Conservation (phyloP, 2,329 filamentous ascomycete genomes). For the Alternaria triticimaculans region DNA sequence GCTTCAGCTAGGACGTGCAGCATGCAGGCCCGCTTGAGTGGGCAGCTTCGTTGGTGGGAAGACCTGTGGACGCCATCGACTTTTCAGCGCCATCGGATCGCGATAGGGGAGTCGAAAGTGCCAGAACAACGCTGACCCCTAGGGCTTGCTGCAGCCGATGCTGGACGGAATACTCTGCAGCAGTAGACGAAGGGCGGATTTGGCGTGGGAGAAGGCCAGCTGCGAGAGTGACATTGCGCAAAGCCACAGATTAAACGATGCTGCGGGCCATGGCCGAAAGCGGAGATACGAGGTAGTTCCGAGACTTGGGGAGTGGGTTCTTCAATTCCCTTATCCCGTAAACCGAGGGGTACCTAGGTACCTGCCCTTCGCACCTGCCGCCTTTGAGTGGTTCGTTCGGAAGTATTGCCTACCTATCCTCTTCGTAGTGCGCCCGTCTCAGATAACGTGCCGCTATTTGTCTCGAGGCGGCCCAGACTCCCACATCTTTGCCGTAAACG, state of each 20-base stretch:
- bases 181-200: not conserved
- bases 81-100: conserved; percentile 34
- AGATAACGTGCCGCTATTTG: conserved; percentile 27
- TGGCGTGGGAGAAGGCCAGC: not conserved
- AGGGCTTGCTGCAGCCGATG: conserved; percentile 10
- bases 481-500: conserved; percentile 18
- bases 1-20: conserved; percentile 32
- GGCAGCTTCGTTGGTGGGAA: conserved; percentile 25
- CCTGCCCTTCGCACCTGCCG: conserved; percentile 34
- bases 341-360: conserved; percentile 30
- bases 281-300: conserved; percentile 25
- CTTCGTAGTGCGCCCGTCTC: conserved; percentile 18
- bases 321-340: conserved; percentile 20
- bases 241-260: not conserved
- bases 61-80: conserved; percentile 27
- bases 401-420: conserved; percentile 19
- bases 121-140: conserved; percentile 1
- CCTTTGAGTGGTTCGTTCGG: conserved; percentile 27
- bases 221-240: not conserved
- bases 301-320: conserved; percentile 21
- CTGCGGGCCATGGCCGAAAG: conserved; percentile 25
- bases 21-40: conserved; percentile 37
- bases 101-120: conserved; percentile 12
- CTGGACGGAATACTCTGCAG: not conserved
- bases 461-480: conserved; percentile 12